Evolutionary conservation across 306 rosid species (phyloP), one percentile per base, ranked within the genome.

Genomic region (Rosa multiflora): DNA sequence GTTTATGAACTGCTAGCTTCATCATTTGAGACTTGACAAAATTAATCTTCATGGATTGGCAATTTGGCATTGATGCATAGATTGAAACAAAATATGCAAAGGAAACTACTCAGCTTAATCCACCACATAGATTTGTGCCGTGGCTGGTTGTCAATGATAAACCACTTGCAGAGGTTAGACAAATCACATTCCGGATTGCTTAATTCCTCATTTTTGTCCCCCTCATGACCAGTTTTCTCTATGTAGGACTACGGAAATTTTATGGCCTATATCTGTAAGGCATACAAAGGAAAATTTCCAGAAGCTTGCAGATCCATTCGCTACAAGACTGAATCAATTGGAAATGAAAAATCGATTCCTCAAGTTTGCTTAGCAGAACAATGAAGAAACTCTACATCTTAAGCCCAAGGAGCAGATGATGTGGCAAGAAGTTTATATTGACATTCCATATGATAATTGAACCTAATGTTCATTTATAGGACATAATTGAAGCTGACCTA

Each of bases 141-240:
- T 92, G 98, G 97, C 89, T 94, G 66, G 88, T 94, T 68, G 92
- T 94, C 37, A 88, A 94, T 68, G 80, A 85, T 74, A 80, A 88
- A 59, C 81, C 98, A 64, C 89, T 94, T 55, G 87, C 86, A 85
- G 97, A 90, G 97, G 97, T 90, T 76, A 42, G 72, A 77, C 35
- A 14, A 63, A 29, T 35, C 32, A 15, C 14, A 70, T 82, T 49
- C 73, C 26, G 21, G 67, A 35, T 11, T 9, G 62, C 8, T 76
- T 26, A 10, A 15, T 75, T 20, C 75, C 44, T 69, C 62, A 3
- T 59, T 79, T 82, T 15, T 73, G n/a, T 66, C 37, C 37, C 40
- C 39, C 58, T 75, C 58, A 69, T 49, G 10, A 14, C 39, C 49
- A 47, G 13, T 6, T 44, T 77, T 76, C 40, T 85, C 75, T 69